Conservation (phyloP, 1,284 basidiomycete species). For the Puccinia coronata region DNA sequence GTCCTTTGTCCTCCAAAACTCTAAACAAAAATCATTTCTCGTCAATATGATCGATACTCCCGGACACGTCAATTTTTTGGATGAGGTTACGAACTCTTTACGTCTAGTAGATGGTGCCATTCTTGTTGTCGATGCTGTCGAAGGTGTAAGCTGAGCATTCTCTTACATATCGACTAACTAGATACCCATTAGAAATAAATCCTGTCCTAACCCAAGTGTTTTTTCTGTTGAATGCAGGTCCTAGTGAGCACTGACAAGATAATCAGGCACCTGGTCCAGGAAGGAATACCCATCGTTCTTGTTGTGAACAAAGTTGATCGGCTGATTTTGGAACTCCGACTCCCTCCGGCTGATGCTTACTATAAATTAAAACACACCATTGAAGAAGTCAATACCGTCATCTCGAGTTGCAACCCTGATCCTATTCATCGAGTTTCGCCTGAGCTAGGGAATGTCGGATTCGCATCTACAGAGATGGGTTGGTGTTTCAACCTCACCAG, state of each 20-base stretch:
- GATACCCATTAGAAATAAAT: neutral
- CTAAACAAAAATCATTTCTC: slow-evolving; percentile 86
- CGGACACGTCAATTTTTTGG: slow-evolving; percentile 95
- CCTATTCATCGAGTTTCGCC: slow-evolving; percentile 84
- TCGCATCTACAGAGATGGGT: slow-evolving; percentile 92
- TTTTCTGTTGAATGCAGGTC: slow-evolving; percentile 62
- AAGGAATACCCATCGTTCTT: slow-evolving; percentile 84
- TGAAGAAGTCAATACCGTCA: slow-evolving; percentile 95
- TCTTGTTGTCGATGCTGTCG: slow-evolving; percentile 90
- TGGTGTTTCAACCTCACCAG: slow-evolving; percentile 96
- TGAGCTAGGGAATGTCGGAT: slow-evolving; percentile 94
- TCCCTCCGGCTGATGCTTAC: slow-evolving; percentile 94
- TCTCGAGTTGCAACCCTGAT: slow-evolving; percentile 85
- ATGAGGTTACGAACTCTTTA: slow-evolving; percentile 87
- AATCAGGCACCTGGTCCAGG: slow-evolving; percentile 81
- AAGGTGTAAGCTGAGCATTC: slow-evolving; percentile 69
- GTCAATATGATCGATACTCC: slow-evolving; percentile 95
- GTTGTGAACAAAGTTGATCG: slow-evolving; percentile 98
- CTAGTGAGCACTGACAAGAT: slow-evolving; percentile 87
- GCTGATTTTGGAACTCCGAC: slow-evolving; percentile 89
- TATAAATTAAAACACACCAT: slow-evolving; percentile 99
- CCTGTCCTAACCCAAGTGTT: slow-evolving; percentile 42
- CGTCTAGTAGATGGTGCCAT: slow-evolving; percentile 90
- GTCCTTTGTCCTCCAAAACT: slow-evolving; percentile 85
- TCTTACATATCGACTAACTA: slow-evolving; percentile 1